Percentiles rank a stretch among this genome's conserved stretches.
Evolutionary conservation across 495 filamentous ascomycete species (phyloP).

Genomic region (Extremus antarcticus): DNA sequence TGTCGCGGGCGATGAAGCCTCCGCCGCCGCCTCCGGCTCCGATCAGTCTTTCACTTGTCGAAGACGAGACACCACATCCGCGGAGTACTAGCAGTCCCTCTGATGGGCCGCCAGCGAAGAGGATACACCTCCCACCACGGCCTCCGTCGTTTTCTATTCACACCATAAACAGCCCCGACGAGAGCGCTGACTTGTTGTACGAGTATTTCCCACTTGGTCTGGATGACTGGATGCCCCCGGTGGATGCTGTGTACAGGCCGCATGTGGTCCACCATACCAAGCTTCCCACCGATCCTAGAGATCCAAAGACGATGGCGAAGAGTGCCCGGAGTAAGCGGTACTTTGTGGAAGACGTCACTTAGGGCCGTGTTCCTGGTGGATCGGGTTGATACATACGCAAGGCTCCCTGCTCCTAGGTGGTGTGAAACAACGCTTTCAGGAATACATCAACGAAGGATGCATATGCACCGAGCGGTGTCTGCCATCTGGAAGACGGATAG

Average conservation of each 20-base stretch:
- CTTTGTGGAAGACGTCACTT: conserved; percentile 51
- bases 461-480: no score
- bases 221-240: conserved; percentile 86
- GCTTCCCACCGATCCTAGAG: conserved; percentile 52
- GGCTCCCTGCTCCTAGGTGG: no score
- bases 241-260: conserved; percentile 84
- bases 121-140: conserved; percentile 16
- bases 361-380: neutral
- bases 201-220: conserved; percentile 84
- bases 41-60: conserved; percentile 63
- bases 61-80: conserved; percentile 45
- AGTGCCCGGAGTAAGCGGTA: conserved; percentile 66
- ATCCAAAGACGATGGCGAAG: conserved; percentile 51
- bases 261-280: conserved; percentile 86
- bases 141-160: conserved; percentile 35
- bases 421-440: no score
- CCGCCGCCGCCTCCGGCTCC: conserved; percentile 32
- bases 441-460: no score
- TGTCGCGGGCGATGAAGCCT: conserved; percentile 15
- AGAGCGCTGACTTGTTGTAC: conserved; percentile 70
- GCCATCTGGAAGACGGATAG: no score
- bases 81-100: conserved; percentile 6
- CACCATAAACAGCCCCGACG: conserved; percentile 43
- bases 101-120: conserved; percentile 11
- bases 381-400: neutral